These are phyloP conservation scores for Hypomontagnella submonticulosa DNA, from an alignment of 495 filamentous ascomycete genomes.

Conservation along the genomic window DNA sequence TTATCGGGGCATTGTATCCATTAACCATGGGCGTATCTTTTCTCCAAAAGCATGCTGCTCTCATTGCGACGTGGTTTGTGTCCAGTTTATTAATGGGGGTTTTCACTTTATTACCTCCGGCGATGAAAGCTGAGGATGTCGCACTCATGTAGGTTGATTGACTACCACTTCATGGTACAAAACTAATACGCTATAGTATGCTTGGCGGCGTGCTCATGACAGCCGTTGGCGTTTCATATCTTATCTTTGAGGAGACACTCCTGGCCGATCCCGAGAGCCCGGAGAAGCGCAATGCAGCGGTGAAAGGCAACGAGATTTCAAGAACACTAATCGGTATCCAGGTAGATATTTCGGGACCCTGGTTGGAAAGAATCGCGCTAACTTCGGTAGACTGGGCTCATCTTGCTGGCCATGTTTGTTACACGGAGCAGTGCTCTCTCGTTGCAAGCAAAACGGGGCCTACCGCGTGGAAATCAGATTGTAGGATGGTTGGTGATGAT, in stretches of 20 bases:
- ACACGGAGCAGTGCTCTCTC: constrained; percentile 84
- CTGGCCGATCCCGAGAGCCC: constrained; percentile 57
- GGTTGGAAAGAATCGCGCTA: constrained; percentile 27
- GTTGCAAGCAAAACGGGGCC: constrained; percentile 84
- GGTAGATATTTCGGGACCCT: constrained; percentile 34
- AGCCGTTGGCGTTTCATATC: constrained; percentile 78
- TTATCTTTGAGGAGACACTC: constrained; percentile 81
- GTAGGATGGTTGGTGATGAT: constrained; percentile 91
- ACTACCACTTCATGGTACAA: not conserved
- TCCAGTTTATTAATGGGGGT: constrained; percentile 85
- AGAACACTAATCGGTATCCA: constrained; percentile 60
- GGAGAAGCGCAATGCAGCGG: constrained; percentile 38
- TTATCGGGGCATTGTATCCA: constrained; percentile 82
- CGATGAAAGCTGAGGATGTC: constrained; percentile 82
- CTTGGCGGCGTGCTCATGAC: constrained; percentile 84
- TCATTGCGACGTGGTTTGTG: constrained; percentile 78
- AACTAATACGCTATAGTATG: constrained; percentile 64
- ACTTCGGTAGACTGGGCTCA: constrained; percentile 73
- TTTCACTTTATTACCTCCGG: constrained; percentile 91
- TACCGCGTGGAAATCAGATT: constrained; percentile 90
- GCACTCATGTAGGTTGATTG: constrained; percentile 73
- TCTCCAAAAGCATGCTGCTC: constrained; percentile 66
- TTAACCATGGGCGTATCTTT: constrained; percentile 77
- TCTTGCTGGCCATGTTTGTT: constrained; percentile 83
- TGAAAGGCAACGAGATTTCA: constrained; percentile 46